Evolutionary conservation across 345 rosid genomes (phyloP).

Genomic region (Clausena lansium): DNA sequence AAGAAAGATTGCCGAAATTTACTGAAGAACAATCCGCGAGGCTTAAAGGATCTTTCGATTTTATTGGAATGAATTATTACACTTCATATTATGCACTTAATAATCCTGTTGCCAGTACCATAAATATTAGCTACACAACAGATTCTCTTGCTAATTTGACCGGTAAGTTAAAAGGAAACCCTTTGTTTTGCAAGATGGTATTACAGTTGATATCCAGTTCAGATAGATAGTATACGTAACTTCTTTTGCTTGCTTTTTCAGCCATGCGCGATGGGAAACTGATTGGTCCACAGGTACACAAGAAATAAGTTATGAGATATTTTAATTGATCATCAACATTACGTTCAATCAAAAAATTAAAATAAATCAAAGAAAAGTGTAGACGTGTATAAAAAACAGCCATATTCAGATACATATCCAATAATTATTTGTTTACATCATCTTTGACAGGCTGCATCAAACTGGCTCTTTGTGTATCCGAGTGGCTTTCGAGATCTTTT

Average conservation of each 20-base stretch:
- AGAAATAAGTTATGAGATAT: too few relatives aligned
- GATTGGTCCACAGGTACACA: conserved; percentile 33
- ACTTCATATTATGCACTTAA: conserved; percentile 33
- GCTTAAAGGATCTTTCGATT: conserved; percentile 45
- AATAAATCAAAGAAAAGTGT: too few relatives aligned
- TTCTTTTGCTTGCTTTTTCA: conserved; percentile 13
- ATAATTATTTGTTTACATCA: not conserved
- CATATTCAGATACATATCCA: too few relatives aligned
- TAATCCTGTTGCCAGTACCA: not conserved
- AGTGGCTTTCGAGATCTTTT: conserved; percentile 27
- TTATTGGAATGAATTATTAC: conserved; percentile 55
- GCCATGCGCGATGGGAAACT: conserved; percentile 31
- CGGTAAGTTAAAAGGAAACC: not conserved
- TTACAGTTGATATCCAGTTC: too few relatives aligned
- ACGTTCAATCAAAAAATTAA: too few relatives aligned
- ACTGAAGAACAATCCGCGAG: not conserved
- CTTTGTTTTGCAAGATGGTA: too few relatives aligned
- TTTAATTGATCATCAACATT: too few relatives aligned
- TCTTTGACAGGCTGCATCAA: conserved; percentile 27
- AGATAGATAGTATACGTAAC: not conserved
- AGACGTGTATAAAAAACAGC: too few relatives aligned
- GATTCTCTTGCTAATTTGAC: conserved; percentile 23
- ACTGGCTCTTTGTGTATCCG: conserved; percentile 34
- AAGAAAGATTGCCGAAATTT: not conserved
- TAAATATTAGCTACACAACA: conserved; percentile 25